Percentiles rank a stretch among this genome's conserved stretches.
phyloP scores from a whole-genome alignment of 192 early-diverging fungal species.

The Entophlyctis luteolus region DNA sequence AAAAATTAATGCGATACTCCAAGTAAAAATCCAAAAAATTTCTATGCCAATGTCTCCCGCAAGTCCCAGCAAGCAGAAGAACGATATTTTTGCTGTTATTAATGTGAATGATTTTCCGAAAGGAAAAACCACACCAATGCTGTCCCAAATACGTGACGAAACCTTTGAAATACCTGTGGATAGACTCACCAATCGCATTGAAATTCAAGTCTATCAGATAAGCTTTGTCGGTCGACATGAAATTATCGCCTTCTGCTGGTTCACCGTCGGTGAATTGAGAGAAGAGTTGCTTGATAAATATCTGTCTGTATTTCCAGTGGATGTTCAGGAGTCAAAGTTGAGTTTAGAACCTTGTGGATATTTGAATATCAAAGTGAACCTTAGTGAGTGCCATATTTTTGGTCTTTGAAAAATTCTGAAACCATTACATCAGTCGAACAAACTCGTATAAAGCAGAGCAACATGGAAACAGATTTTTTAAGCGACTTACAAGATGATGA shows the following conservation, averaged over 20 bases:
- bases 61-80: background rate
- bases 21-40: slow-evolving; percentile 2
- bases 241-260: slow-evolving; percentile 5
- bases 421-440: background rate
- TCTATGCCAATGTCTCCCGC: background rate
- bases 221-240: background rate
- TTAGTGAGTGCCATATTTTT: background rate
- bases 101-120: slow-evolving; percentile 9
- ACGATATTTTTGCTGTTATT: slow-evolving; percentile 14
- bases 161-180: slow-evolving; percentile 16
- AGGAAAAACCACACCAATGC: background rate
- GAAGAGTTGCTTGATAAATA: slow-evolving; percentile 23
- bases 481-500: slow-evolving; percentile 10
- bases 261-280: slow-evolving; percentile 11
- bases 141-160: slow-evolving; percentile 2
- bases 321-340: background rate
- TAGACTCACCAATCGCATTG: background rate
- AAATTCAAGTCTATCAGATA: slow-evolving; percentile 14
- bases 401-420: background rate
- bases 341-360: background rate
- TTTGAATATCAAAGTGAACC: background rate
- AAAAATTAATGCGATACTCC: slow-evolving; percentile 17
- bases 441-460: slow-evolving; percentile 1
- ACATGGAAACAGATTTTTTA: background rate
- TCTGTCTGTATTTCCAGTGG: slow-evolving; percentile 3